Conservation (phyloP, 108 stramenopile species). For the Aurantiochytrium sp. region DNA sequence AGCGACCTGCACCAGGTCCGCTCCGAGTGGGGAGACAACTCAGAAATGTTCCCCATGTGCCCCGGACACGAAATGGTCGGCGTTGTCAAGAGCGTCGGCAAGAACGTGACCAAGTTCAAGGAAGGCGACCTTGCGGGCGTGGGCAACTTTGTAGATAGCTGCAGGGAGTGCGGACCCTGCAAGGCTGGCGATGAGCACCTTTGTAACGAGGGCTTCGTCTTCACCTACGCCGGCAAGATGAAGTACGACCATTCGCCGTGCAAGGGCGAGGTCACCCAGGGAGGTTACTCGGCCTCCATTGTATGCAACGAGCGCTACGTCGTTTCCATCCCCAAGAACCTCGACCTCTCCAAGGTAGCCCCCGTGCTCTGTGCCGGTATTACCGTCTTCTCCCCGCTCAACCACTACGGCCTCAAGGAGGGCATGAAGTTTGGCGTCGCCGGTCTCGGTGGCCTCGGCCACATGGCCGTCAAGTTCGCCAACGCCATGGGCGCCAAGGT, state of each 20-base stretch:
- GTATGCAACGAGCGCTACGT: constrained; percentile 44
- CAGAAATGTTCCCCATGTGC: constrained; percentile 15
- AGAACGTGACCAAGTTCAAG: constrained; percentile 45
- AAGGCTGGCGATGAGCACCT: constrained; percentile 39
- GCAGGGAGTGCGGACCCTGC: constrained; percentile 50
- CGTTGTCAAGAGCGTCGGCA: constrained; percentile 44
- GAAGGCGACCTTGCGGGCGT: constrained; percentile 64
- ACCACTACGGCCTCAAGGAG: constrained; percentile 29
- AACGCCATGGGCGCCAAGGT: constrained; percentile 46
- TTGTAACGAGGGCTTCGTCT: constrained; percentile 26
- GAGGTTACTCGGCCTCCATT: constrained; percentile 39
- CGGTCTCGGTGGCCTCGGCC: constrained; percentile 61
- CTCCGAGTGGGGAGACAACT: neutral
- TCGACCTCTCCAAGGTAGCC: constrained; percentile 29
- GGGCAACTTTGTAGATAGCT: constrained; percentile 55
- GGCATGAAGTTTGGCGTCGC: constrained; percentile 45
- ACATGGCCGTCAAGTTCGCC: constrained; percentile 53
- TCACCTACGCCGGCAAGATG: constrained; percentile 31
- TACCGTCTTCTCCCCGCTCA: constrained; percentile 50
- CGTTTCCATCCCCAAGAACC: constrained; percentile 40
- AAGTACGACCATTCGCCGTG: constrained; percentile 18
- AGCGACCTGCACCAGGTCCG: constrained; percentile 50
- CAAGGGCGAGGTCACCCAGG: constrained; percentile 31
- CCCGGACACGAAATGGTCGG: constrained; percentile 54
- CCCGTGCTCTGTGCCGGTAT: constrained; percentile 60